phyloP scores from a whole-genome alignment of 2,329 filamentous ascomycete species.

The Hypoxylon rubiginosum region DNA sequence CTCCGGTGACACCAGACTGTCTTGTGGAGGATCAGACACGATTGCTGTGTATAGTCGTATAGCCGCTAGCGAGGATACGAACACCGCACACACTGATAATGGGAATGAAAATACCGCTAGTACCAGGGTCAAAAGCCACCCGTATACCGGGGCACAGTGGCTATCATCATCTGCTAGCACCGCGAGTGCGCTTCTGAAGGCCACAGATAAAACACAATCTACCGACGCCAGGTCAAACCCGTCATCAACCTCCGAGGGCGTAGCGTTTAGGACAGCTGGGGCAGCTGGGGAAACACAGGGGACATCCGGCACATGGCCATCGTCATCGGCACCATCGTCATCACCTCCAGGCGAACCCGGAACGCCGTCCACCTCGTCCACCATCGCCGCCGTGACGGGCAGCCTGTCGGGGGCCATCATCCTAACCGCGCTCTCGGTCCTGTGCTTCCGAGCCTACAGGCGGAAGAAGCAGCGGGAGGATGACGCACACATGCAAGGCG shows the following conservation, averaged over 20 bases:
- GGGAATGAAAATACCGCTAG: too few species aligned
- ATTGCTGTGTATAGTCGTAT: constrained; percentile 44
- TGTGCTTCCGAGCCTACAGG: constrained; percentile 44
- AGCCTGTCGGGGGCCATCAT: constrained; percentile 46
- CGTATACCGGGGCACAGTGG: not conserved
- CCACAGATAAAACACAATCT: constrained; percentile 13
- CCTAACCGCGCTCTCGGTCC: constrained; percentile 38
- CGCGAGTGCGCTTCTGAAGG: constrained; percentile 14
- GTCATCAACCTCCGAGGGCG: constrained; percentile 1
- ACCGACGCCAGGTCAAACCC: not conserved
- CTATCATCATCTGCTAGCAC: constrained; percentile 1
- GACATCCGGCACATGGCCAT: not conserved
- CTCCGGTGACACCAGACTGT: constrained; percentile 40
- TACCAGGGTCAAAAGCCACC: not conserved
- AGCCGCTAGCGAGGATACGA: not conserved
- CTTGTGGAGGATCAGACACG: constrained; percentile 44
- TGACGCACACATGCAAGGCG: not conserved
- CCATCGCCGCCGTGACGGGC: constrained; percentile 45
- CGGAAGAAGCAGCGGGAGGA: constrained; percentile 42
- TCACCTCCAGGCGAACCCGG: constrained; percentile 12
- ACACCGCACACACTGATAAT: not conserved
- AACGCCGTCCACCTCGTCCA: constrained; percentile 24
- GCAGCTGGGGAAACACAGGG: constrained; percentile 1
- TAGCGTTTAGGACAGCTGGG: not conserved
- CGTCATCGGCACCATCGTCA: constrained; percentile 4